phyloP scores from a whole-genome alignment of 2,329 filamentous ascomycete genomes.

The Pseudogymnoascus sp. region DNA sequence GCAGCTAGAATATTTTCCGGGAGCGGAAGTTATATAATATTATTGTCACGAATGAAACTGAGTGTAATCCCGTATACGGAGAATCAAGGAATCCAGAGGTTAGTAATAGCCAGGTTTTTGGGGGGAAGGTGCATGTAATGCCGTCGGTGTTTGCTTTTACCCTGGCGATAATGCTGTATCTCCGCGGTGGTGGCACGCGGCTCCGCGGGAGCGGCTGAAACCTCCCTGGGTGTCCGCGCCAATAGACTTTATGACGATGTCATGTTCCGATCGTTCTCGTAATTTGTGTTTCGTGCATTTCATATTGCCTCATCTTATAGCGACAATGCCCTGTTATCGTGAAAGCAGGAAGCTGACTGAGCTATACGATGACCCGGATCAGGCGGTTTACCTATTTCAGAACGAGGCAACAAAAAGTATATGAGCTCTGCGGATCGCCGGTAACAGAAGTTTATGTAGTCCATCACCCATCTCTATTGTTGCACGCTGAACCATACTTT shows the following conservation, averaged over 20 bases:
- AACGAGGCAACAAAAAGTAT: not conserved
- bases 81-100: not conserved
- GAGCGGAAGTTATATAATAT: not conserved
- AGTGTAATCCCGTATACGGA: not conserved
- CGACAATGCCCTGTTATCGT: not conserved
- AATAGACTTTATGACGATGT: not conserved
- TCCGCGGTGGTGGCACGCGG: constrained; percentile 1
- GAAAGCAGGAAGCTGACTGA: not conserved
- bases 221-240: not conserved
- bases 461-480: not conserved
- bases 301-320: not conserved
- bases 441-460: not conserved
- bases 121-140: not conserved
- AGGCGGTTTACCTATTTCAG: not conserved
- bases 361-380: not conserved
- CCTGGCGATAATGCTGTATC: not conserved
- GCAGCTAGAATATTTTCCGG: not conserved
- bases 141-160: not conserved
- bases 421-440: not conserved
- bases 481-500: not conserved
- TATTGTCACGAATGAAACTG: not conserved
- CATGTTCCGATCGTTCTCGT: not conserved
- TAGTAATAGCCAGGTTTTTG: not conserved
- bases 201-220: not conserved
- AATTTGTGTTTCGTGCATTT: not conserved